Conservation (phyloP, 129 eudicot genomes). For the Ambrosia trifida region DNA sequence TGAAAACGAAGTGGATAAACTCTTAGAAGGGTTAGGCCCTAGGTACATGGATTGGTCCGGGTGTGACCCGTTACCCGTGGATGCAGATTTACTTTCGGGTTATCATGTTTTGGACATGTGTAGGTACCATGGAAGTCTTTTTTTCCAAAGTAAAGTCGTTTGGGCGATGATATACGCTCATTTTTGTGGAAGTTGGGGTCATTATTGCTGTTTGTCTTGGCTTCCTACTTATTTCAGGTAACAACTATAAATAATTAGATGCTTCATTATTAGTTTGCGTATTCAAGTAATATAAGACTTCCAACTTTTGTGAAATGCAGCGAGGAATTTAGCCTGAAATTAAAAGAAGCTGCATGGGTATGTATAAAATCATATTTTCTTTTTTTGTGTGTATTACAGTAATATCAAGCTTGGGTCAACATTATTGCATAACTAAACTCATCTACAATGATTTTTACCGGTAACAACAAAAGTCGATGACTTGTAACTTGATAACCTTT, state of each 20-base stretch:
- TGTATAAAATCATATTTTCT: conserved; percentile 24
- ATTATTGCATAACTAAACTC: background rate
- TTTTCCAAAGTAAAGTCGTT: conserved; percentile 77
- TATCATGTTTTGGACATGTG: too few relatives aligned
- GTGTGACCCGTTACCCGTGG: conserved; percentile 81
- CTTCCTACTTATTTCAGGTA: conserved; percentile 98
- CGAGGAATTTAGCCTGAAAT: conserved; percentile 80
- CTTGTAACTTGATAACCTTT: background rate
- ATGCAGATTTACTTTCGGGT: conserved; percentile 94
- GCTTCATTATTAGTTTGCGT: background rate
- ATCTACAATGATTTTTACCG: background rate
- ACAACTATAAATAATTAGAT: conserved; percentile 5
- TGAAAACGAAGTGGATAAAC: conserved; percentile 85
- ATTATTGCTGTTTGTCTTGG: conserved; percentile 94
- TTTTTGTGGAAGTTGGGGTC: conserved; percentile 99
- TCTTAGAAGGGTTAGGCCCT: conserved; percentile 80
- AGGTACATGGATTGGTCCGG: conserved; percentile 94
- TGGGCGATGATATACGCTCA: conserved; percentile 99
- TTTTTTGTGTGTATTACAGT: conserved; percentile 18
- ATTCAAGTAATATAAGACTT: conserved; percentile 21
- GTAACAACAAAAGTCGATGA: background rate
- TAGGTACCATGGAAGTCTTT: conserved; percentile 95
- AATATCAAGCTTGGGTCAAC: background rate
- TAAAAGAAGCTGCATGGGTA: conserved; percentile 98
- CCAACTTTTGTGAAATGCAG: conserved; percentile 46